A percentile compares a stretch with the other conserved stretches of the same genome.
phyloP scores from a whole-genome alignment of 331 rosid genomes.

The Pyracantha coccinea region DNA sequence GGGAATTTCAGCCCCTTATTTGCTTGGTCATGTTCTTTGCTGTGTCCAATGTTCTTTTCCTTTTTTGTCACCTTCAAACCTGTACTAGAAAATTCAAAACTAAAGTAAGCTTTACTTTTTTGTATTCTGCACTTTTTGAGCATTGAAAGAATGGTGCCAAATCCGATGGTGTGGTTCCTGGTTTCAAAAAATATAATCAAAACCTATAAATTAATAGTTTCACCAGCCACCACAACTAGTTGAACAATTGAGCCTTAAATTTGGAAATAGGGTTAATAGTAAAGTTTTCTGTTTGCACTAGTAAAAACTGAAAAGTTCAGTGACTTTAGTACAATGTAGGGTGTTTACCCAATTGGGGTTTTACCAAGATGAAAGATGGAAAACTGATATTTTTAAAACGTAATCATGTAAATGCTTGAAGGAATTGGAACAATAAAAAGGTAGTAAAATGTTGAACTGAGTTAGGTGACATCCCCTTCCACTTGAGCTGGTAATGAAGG shows the following conservation, averaged over 20 bases:
- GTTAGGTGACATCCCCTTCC: background rate
- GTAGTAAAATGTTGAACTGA: background rate
- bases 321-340: background rate
- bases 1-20: slow-evolving; percentile 24
- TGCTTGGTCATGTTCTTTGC: slow-evolving; percentile 27
- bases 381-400: slow-evolving; percentile 4
- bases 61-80: slow-evolving; percentile 42
- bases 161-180: slow-evolving; percentile 5
- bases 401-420: slow-evolving; percentile 14
- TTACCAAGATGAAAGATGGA: slow-evolving; percentile 19
- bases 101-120: slow-evolving; percentile 21
- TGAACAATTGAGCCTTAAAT: background rate
- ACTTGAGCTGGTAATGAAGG: background rate
- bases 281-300: slow-evolving; percentile 11
- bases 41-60: slow-evolving; percentile 16
- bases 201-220: background rate
- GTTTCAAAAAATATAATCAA: slow-evolving; percentile 2
- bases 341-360: slow-evolving; percentile 13
- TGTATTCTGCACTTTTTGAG: slow-evolving; percentile 11
- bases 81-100: slow-evolving; percentile 32
- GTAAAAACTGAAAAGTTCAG: background rate
- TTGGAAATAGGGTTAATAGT: background rate
- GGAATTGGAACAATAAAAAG: slow-evolving; percentile 1
- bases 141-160: slow-evolving; percentile 21
- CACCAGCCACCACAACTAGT: background rate